These are phyloP conservation scores for Xerophyta viscosa DNA, from an alignment of 106 monocot genomes.

Conservation along the genomic window DNA sequence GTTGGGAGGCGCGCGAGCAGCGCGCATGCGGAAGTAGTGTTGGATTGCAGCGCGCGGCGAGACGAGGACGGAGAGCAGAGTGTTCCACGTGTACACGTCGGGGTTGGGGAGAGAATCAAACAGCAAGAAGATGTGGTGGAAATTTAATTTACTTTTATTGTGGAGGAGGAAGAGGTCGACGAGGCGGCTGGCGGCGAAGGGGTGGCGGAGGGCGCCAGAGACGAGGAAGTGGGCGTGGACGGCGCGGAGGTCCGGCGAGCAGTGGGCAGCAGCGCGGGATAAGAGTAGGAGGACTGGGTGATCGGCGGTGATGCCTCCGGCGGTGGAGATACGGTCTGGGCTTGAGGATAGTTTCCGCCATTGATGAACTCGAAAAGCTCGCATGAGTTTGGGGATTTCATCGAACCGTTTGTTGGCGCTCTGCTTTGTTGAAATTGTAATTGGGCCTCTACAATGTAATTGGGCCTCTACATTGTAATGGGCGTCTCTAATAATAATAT, in stretches of 20 bases:
- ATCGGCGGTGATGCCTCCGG: too few species aligned
- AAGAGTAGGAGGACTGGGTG: too few species aligned
- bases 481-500: too few species aligned
- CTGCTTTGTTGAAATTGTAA: too few species aligned
- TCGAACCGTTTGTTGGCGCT: too few species aligned
- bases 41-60: slow-evolving; percentile 5
- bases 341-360: too few species aligned
- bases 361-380: too few species aligned
- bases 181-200: slow-evolving; percentile 42
- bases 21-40: slow-evolving; percentile 51
- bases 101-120: slow-evolving; percentile 32
- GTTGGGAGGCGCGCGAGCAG: slow-evolving; percentile 24
- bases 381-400: too few species aligned
- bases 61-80: slow-evolving; percentile 28
- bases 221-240: slow-evolving; percentile 42
- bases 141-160: not conserved
- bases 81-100: slow-evolving; percentile 62
- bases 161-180: slow-evolving; percentile 25
- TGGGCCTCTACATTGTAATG: too few species aligned
- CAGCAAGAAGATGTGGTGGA: not conserved
- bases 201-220: slow-evolving; percentile 40
- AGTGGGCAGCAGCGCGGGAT: too few species aligned
- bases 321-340: too few species aligned
- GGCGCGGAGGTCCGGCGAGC: slow-evolving; percentile 21
- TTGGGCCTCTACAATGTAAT: too few species aligned